Base-by-base conservation (phyloP, 1,284 basidiomycete species). In the Erythrobasidium hasegawianum region DNA sequence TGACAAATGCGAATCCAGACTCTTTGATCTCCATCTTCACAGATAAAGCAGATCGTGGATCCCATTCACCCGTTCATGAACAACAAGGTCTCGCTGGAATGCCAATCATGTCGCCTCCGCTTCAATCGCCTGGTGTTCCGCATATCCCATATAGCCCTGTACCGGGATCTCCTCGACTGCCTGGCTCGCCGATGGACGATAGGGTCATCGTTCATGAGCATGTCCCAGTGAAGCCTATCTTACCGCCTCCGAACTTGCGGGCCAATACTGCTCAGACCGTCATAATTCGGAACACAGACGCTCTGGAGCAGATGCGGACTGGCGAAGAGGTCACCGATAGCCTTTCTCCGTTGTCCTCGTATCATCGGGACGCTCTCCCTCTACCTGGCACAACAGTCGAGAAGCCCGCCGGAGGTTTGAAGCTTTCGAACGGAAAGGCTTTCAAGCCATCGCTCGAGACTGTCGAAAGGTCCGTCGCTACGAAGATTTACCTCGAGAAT, bases 401-500 rank as follows among this genome's bases (percentile, higher is more conserved):
- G 16, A 18, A n/a, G n/a, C 16, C 4, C 8, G 8, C 16, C 2
- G 39, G 3, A 20, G 54, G 53, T 22, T 14, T 27, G 52, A 22
- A n/a, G 20, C 26, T 20, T 8, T 41, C 53, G 14, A 26, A 57
- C 11, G 39, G 14, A n/a, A 39, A 16, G 56, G 61, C 40, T 20
- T 73, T 94, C 74, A 85, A 83, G 13, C 91, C 92, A 24, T 92
- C 90, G 56, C 81, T 97, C 56, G 83, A 86, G 52, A 97, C 95
- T n/a, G 81, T 97, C 74, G 94, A 97, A 78, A 92, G 89, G 76
- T 90, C 92, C 59, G 90, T 93, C 54, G 87, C 92, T 11, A 86
- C 89, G 57, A 87, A 90, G 75, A 90, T 97, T 77, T 96, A 87
- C 82, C 96, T 97, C 78, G 94, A 98, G 81, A 95, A 94, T 74